Percentiles rank a stretch among this genome's conserved stretches.
Conservation (phyloP, 495 filamentous ascomycete genomes). For the Penicillium soppii region DNA sequence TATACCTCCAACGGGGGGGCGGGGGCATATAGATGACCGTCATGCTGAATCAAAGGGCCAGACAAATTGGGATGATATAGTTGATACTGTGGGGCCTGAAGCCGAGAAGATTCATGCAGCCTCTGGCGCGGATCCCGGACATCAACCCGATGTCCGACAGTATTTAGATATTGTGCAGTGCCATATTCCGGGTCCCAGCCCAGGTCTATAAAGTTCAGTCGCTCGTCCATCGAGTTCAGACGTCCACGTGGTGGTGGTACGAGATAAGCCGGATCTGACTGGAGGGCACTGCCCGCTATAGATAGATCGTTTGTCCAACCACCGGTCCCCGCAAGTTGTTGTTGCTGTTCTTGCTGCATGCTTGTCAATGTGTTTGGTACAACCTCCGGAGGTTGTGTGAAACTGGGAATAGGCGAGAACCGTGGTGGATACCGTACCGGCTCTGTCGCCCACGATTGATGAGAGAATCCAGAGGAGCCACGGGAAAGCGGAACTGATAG, state of each 20-base stretch:
- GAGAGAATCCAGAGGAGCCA: slow-evolving; percentile 33
- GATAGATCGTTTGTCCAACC: slow-evolving; percentile 23
- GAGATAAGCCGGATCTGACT: slow-evolving; percentile 23
- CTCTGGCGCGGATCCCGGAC: slow-evolving; percentile 30
- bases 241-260: slow-evolving; percentile 2
- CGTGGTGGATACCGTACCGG: slow-evolving; percentile 30
- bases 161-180: slow-evolving; percentile 21
- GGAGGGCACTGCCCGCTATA: slow-evolving; percentile 15
- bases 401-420: slow-evolving; percentile 25
- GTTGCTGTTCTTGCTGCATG: slow-evolving; percentile 13
- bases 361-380: slow-evolving; percentile 3
- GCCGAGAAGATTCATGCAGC: slow-evolving; percentile 15
- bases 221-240: slow-evolving; percentile 23
- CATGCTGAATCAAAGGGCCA: slow-evolving; percentile 32
- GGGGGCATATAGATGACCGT: slow-evolving; percentile 18
- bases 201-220: slow-evolving; percentile 15
- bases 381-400: slow-evolving; percentile 7
- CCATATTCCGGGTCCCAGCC: slow-evolving; percentile 17
- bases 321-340: slow-evolving; percentile 21
- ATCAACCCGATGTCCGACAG: slow-evolving; percentile 33
- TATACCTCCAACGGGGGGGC: slow-evolving; percentile 19
- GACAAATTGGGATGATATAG: slow-evolving; percentile 35
- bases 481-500: slow-evolving; percentile 33
- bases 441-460: slow-evolving; percentile 42
- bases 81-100: slow-evolving; percentile 22